phyloP scores from a whole-genome alignment of 805 yeast species.

The Saturnispora quitensis region DNA sequence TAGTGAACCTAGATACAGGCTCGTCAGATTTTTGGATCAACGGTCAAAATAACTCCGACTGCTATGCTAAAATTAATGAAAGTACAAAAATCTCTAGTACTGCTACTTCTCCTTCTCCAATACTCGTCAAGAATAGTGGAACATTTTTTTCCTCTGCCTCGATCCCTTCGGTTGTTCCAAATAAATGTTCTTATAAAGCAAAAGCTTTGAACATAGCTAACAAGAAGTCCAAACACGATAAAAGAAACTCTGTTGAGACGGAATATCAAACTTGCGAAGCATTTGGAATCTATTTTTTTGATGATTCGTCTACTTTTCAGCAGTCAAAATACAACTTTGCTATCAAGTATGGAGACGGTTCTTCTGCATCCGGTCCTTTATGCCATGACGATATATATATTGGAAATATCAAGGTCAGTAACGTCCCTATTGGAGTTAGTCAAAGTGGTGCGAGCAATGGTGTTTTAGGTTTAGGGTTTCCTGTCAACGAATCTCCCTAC shows the following conservation, averaged over 20 bases:
- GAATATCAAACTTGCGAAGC: conserved; percentile 24
- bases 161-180: neutral
- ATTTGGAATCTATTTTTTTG: conserved; percentile 34
- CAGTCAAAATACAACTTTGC: conserved; percentile 15
- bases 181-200: neutral
- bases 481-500: conserved; percentile 55
- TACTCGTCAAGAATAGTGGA: neutral
- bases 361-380: conserved; percentile 35
- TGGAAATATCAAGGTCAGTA: conserved; percentile 35
- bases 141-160: neutral
- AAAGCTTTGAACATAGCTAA: neutral
- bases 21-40: conserved; percentile 60
- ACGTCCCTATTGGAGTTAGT: conserved; percentile 62
- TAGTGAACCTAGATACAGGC: conserved; percentile 54
- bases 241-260: neutral
- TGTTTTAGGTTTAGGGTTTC: conserved; percentile 61
- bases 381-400: conserved; percentile 49
- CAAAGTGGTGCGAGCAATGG: conserved; percentile 49
- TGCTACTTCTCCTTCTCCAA: neutral
- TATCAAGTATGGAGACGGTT: conserved; percentile 36
- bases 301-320: conserved; percentile 27
- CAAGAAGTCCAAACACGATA: neutral
- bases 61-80: neutral
- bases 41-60: conserved; percentile 3
- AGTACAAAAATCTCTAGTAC: neutral